Percentiles rank a stretch among this genome's conserved stretches.
These are phyloP conservation scores for Ascochyta fabae DNA, from an alignment of 2,329 filamentous ascomycete species.

Conservation along the genomic window DNA sequence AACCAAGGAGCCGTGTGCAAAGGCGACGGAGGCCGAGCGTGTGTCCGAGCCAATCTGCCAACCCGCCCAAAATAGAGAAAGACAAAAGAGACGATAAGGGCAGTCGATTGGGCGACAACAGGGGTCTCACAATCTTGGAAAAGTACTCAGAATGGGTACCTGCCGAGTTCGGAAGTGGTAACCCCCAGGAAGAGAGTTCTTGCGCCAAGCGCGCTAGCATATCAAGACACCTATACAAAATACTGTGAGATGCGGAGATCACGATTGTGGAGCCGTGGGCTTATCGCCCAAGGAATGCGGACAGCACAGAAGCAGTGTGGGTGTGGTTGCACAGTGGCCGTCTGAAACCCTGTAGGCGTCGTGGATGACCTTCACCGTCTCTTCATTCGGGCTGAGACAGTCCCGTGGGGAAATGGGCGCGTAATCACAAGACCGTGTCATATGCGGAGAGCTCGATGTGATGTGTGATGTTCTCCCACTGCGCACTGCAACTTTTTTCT, in stretches of 20 bases:
- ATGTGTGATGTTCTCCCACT: conserved; percentile 28
- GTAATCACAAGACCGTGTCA: conserved; percentile 17
- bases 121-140: conserved; percentile 8
- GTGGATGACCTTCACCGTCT: conserved; percentile 16
- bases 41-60: neutral
- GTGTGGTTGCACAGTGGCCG: conserved; percentile 16
- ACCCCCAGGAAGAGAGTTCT: neutral
- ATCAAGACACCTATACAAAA: conserved; percentile 6
- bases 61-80: conserved; percentile 5
- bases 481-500: conserved; percentile 10
- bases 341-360: conserved; percentile 20
- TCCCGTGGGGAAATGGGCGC: conserved; percentile 21
- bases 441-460: conserved; percentile 23
- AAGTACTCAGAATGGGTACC: conserved; percentile 11
- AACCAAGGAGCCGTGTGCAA: conserved; percentile 1
- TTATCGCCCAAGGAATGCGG: conserved; percentile 30
- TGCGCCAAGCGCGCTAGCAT: conserved; percentile 15
- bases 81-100: conserved; percentile 12
- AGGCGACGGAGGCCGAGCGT: conserved; percentile 7
- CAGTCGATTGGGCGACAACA: conserved; percentile 10
- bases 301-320: conserved; percentile 20
- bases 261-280: conserved; percentile 17
- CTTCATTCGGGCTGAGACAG: conserved; percentile 20
- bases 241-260: conserved; percentile 20
- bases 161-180: conserved; percentile 22